These are phyloP conservation scores for Hermanozyma aechmeae DNA, from an alignment of 805 yeast genomes.

Conservation along the genomic window DNA sequence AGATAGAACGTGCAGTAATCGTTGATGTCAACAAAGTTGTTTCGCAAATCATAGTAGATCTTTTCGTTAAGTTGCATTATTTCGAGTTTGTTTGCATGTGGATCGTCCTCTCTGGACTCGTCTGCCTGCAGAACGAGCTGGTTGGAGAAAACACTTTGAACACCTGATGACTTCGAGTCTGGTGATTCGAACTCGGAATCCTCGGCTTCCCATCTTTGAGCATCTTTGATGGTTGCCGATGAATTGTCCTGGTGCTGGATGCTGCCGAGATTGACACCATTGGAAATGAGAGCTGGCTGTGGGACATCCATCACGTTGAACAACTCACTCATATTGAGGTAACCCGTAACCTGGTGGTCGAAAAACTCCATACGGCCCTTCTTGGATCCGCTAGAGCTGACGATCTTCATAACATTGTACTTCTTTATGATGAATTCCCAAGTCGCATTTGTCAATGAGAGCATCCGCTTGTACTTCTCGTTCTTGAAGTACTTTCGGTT, in stretches of 20 bases:
- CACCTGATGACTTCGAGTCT: too few species aligned
- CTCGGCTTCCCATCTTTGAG: constrained; percentile 2
- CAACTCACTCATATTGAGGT: constrained; percentile 30
- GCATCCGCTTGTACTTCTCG: constrained; percentile 37
- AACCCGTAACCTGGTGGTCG: constrained; percentile 32
- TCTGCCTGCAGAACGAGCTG: constrained; percentile 2
- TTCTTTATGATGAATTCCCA: constrained; percentile 35
- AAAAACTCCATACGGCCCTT: constrained; percentile 21
- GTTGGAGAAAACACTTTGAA: constrained; percentile 1
- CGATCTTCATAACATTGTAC: constrained; percentile 20
- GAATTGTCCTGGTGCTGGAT: constrained; percentile 4
- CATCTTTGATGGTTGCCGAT: constrained; percentile 1
- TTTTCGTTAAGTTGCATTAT: constrained; percentile 25
- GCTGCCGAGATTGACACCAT: constrained; percentile 6
- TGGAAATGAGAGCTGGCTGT: constrained; percentile 19
- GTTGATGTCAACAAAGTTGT: constrained; percentile 34
- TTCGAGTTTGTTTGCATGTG: constrained; percentile 11
- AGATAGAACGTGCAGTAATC: constrained; percentile 36
- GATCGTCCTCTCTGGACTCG: neutral
- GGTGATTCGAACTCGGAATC: constrained; percentile 4
- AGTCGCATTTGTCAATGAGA: constrained; percentile 30
- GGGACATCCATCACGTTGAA: constrained; percentile 36
- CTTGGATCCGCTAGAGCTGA: constrained; percentile 16
- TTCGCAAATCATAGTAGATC: constrained; percentile 30
- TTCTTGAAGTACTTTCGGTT: constrained; percentile 37